Evolutionary conservation across 1,139 yeast genomes (phyloP).

Genomic region (Sugiyamaella xylanicola): DNA sequence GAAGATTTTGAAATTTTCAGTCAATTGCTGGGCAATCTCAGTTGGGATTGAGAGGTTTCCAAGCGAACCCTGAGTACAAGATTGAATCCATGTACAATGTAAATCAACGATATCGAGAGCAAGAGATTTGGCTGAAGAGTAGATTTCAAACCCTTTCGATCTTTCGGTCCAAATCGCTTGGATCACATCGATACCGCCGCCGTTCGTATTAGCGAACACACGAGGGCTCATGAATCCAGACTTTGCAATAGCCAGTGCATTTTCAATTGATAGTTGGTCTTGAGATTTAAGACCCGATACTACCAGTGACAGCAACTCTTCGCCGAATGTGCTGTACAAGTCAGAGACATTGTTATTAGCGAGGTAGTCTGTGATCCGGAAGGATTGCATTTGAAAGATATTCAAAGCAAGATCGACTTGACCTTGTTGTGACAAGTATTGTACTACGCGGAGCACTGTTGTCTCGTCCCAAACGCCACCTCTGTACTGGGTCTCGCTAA

Average conservation of each 20-base stretch:
- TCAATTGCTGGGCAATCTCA: constrained; percentile 25
- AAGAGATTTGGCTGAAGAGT: constrained; percentile 17
- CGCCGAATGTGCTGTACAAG: constrained; percentile 17
- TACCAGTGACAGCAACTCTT: constrained; percentile 26
- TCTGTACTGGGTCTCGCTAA: constrained; percentile 40
- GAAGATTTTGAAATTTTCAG: constrained; percentile 26
- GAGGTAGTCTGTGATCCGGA: constrained; percentile 22
- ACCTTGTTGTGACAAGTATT: constrained; percentile 27
- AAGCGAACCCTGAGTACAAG: constrained; percentile 29
- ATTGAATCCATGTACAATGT: constrained; percentile 34
- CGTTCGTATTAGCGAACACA: constrained; percentile 30
- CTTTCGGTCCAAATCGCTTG: constrained; percentile 29
- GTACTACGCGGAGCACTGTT: constrained; percentile 34
- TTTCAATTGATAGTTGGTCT: constrained; percentile 20
- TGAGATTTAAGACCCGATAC: constrained; percentile 23
- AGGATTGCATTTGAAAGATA: constrained; percentile 32
- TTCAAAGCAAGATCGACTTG: constrained; percentile 33
- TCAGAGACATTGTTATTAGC: constrained; percentile 12
- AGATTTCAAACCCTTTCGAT: constrained; percentile 15
- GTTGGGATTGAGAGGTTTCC: constrained; percentile 34
- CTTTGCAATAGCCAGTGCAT: constrained; percentile 28
- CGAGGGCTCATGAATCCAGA: constrained; percentile 31
- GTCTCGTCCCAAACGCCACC: constrained; percentile 41
- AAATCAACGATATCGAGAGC: constrained; percentile 30
- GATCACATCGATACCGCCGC: constrained; percentile 29